Evolutionary conservation across 202 grass and related monocot species (phyloP), one percentile per base, ranked within the genome.

Genomic region (Panicum hallii): DNA sequence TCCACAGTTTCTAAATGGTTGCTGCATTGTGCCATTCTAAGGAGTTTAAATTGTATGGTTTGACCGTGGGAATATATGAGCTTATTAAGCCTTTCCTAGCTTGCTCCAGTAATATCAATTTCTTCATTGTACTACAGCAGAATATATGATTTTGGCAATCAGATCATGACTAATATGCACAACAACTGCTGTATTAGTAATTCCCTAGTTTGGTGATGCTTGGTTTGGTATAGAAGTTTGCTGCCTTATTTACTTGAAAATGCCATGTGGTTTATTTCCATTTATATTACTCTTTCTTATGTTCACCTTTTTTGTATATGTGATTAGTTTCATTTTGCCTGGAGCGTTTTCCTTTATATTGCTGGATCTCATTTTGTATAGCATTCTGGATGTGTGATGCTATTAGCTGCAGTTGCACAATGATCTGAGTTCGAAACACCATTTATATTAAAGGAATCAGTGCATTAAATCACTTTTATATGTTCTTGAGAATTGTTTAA

Each of bases 1-100:
- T 72, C 10, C 23, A 17, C 48, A 47, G 23, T 69, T 90, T 80
- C 17, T 68, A 80, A 55, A 40, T 41, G 14, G 20, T 76, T 70
- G 26, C 79, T 89, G 23, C 49, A 7, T 75, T 15, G 9, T 80
- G 44, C 20, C 79, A 41, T 77, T 42, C 10, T 55, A 32, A 0
- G 4, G 42, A 64, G 71, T 62, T 88, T 40, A 45, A 77, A 65
- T 55, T 70, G 28, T 75, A 3, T 26, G n/a, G 6, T 67, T 13
- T 69, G 16, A 43, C 16, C 22, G 14, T 54, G 60, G 34, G 63
- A 68, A 87, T 87, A 32, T 67, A 46, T 48, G 74, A 72, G 19
- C 26, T 79, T 67, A 6, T 64, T 56, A 58, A 13, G 42, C 16
- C 12, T 78, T 67, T 63, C 32, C 76, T 83, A 49, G 19, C 0